phyloP scores from a whole-genome alignment of 768 basidiomycete genomes.

The Paxillus rubicundulus region DNA sequence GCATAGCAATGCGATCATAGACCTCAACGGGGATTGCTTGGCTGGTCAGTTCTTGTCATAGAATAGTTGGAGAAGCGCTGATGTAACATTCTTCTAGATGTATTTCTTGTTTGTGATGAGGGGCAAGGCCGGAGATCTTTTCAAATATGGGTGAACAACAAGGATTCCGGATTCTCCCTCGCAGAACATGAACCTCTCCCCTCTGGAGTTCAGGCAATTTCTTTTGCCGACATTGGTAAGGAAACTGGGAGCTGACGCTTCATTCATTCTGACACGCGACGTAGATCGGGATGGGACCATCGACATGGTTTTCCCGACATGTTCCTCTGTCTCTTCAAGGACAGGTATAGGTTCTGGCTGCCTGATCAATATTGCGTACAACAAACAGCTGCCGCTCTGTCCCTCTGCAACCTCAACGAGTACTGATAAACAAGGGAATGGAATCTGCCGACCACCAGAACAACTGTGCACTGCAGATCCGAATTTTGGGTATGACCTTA shows the following conservation, averaged over 20 bases:
- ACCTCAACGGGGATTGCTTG: slow-evolving; percentile 93
- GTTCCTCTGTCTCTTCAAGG: slow-evolving; percentile 61
- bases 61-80: neutral
- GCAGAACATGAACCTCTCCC: slow-evolving; percentile 71
- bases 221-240: slow-evolving; percentile 89
- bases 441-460: slow-evolving; percentile 70
- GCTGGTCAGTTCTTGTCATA: slow-evolving; percentile 52
- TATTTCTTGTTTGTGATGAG: slow-evolving; percentile 85
- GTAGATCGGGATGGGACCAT: slow-evolving; percentile 94
- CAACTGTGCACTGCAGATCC: slow-evolving; percentile 82
- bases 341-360: slow-evolving; percentile 77
- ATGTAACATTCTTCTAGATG: slow-evolving; percentile 46
- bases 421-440: slow-evolving; percentile 45
- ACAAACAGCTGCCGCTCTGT: slow-evolving; percentile 86
- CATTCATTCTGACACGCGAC: slow-evolving; percentile 5
- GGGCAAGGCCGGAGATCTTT: slow-evolving; percentile 58
- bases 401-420: slow-evolving; percentile 49
- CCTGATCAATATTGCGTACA: slow-evolving; percentile 88
- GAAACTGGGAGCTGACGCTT: neutral
- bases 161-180: slow-evolving; percentile 69
- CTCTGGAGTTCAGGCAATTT: slow-evolving; percentile 68
- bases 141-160: slow-evolving; percentile 93
- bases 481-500: slow-evolving; percentile 74
- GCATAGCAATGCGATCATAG: slow-evolving; percentile 92
- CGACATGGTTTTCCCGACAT: slow-evolving; percentile 90